Conservation (phyloP, 768 basidiomycete genomes). For the Lentinula edodes region DNA sequence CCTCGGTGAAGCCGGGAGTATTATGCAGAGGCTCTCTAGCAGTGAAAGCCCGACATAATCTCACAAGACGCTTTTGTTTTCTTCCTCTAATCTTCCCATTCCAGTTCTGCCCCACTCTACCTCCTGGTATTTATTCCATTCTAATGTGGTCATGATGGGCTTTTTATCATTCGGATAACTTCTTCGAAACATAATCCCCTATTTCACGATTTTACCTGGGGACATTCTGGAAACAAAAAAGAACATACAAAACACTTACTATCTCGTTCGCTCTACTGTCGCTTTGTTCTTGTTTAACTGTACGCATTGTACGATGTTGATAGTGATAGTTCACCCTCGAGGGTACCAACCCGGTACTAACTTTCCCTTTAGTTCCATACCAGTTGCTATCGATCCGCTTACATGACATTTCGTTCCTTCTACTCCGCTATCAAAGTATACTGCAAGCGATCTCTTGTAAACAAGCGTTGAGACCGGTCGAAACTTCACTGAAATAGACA, state of each 20-base stretch:
- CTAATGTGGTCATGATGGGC: neutral
- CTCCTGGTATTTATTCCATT: slow-evolving; percentile 7
- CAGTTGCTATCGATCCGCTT: neutral
- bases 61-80: neutral
- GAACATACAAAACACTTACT: slow-evolving; percentile 2
- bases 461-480: too few relatives aligned
- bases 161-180: neutral
- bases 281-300: slow-evolving; percentile 9
- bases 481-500: too few relatives aligned
- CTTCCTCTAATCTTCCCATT: neutral
- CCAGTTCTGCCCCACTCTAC: neutral
- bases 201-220: slow-evolving; percentile 11
- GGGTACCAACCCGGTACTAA: slow-evolving; percentile 12
- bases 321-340: slow-evolving; percentile 14
- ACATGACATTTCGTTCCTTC: too few relatives aligned
- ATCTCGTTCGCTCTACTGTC: slow-evolving; percentile 15
- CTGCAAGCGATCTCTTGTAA: too few relatives aligned
- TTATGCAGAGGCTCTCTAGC: neutral
- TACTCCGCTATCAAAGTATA: too few relatives aligned
- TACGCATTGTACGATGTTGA: slow-evolving; percentile 14
- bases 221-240: slow-evolving; percentile 15
- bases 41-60: neutral
- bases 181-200: neutral
- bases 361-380: slow-evolving; percentile 12
- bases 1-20: neutral